Evolutionary conservation across 768 basidiomycete species (phyloP), one percentile per base, ranked within the genome.

Genomic region (Boletales sp.): DNA sequence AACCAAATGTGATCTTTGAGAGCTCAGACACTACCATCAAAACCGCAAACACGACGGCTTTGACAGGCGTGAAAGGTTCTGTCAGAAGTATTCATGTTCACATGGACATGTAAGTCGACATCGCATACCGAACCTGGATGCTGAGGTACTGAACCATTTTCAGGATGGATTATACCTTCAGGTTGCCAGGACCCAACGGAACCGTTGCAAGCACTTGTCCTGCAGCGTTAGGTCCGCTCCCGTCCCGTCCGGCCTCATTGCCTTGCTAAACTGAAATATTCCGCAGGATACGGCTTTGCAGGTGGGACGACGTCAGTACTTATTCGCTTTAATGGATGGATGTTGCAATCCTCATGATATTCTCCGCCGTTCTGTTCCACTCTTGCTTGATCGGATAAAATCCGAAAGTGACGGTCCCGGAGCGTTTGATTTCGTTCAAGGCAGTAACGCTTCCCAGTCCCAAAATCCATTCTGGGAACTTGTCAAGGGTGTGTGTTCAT

Each of bases 401-500:
- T 37, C 33, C 9, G 9, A 15, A 50, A 62, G 61, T 30, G 88
- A 90, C 66, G 87, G 89, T 0, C 87, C 89, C 4, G 89, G 89
- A 17, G 79, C 80, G 1, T 82, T 90, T 53, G 86, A 89, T 65
- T 91, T 90, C 56, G 68, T 82, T 31, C 88, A 90, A 70, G 87
- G 88, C 5, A 74, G 78, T 56, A 87, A 89, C 61, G 75, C 79
- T 18, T 79, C 83, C 4, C 62, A 62, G 14, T 66, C 79, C 8
- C 82, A 79, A 80, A 89, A 90, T 63, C 84, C 85, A 5, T 87
- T 90, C 63, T 90, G 88, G 87, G 77, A 90, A 55, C 59, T 88
- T 30, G 85, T 90, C 44, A 91, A 89, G 70, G 80, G 79, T 62
- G 52, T 43, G 1, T 40, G 7, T 28, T 7, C 25, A 28, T 34